Evolutionary conservation across 1,284 basidiomycete species (phyloP).

Genomic region (Phylloporus gajari): DNA sequence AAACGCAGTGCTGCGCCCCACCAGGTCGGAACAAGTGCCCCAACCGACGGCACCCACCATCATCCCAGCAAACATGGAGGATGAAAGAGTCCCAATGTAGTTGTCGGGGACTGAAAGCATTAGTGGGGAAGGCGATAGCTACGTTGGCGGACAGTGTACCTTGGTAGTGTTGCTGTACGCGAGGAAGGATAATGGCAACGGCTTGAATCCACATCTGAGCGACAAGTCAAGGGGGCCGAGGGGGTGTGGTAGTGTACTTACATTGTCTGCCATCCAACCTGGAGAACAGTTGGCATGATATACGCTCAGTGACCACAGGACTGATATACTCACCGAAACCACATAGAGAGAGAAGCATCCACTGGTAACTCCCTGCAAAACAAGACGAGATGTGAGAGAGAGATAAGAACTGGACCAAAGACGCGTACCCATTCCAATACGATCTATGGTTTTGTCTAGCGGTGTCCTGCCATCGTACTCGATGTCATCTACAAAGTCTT

Average conservation of each 20-base stretch:
- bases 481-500: slow-evolving; percentile 43
- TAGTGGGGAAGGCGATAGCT: slow-evolving; percentile 24
- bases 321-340: slow-evolving; percentile 76
- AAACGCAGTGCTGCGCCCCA: slow-evolving; percentile 90
- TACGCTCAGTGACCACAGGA: background rate
- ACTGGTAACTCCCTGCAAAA: slow-evolving; percentile 74
- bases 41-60: slow-evolving; percentile 94
- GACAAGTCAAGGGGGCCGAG: slow-evolving; percentile 44
- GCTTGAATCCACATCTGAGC: slow-evolving; percentile 89
- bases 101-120: slow-evolving; percentile 69
- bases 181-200: slow-evolving; percentile 89
- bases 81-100: slow-evolving; percentile 80
- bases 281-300: slow-evolving; percentile 10
- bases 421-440: slow-evolving; percentile 86
- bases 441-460: slow-evolving; percentile 87
- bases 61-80: slow-evolving; percentile 92
- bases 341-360: slow-evolving; percentile 82
- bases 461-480: slow-evolving; percentile 69
- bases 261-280: slow-evolving; percentile 91
- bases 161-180: slow-evolving; percentile 88
- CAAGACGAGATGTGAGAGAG: slow-evolving; percentile 3
- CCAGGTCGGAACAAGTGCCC: slow-evolving; percentile 86
- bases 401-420: background rate
- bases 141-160: slow-evolving; percentile 54
- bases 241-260: slow-evolving; percentile 49